Evolutionary conservation across 2,329 filamentous ascomycete species (phyloP).

Genomic region (Penicillium sclerotiorum): DNA sequence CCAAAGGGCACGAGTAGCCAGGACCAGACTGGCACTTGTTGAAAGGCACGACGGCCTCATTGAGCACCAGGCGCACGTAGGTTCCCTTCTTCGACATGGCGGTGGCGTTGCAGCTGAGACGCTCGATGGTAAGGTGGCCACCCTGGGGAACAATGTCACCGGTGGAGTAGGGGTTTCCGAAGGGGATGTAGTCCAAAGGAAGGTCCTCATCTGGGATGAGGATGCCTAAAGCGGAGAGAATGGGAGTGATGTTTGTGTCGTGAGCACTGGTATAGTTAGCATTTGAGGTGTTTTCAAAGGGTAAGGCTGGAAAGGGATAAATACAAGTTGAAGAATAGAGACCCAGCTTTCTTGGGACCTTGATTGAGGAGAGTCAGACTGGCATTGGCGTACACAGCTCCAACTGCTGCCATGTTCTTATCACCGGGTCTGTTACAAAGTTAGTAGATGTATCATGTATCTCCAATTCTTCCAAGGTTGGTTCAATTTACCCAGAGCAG

Average conservation of each 20-base stretch:
- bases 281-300: background rate
- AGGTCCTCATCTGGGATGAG: constrained; percentile 19
- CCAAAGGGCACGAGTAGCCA: constrained; percentile 17
- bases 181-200: constrained; percentile 21
- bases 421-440: constrained; percentile 6
- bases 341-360: constrained; percentile 15
- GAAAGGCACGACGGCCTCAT: constrained; percentile 26
- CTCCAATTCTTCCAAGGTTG: too few relatives aligned
- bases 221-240: constrained; percentile 23
- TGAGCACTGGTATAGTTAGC: constrained; percentile 2
- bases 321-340: constrained; percentile 19
- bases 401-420: constrained; percentile 23
- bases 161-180: constrained; percentile 18
- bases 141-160: constrained; percentile 24
- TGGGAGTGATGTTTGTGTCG: constrained; percentile 19
- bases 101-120: constrained; percentile 23
- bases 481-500: constrained; percentile 24
- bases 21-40: constrained; percentile 16
- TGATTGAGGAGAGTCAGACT: constrained; percentile 21
- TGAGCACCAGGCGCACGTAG: constrained; percentile 25
- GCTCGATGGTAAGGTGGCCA: constrained; percentile 26
- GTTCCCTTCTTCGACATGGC: constrained; percentile 12
- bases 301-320: background rate
- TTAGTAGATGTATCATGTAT: background rate
- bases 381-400: constrained; percentile 25